Base-by-base conservation (phyloP, 331 rosid genomes). In the Telfairia occidentalis region DNA sequence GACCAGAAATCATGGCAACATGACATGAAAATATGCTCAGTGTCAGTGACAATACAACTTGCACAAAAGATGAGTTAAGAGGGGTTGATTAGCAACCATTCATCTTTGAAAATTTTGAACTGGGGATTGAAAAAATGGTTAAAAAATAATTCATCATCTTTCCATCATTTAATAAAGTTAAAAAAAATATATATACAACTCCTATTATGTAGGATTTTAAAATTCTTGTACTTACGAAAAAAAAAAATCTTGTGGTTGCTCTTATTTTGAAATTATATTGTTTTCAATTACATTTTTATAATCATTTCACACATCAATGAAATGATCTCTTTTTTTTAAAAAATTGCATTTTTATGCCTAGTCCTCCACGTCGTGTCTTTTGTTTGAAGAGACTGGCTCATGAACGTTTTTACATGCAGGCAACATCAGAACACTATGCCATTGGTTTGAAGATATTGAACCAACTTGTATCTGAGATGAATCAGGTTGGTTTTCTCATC, bases 391-490 rank as follows among this genome's bases (percentile, higher is more conserved):
- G 40, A 60, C 42, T 78, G 46, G 73, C 81, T 78, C 71, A 83
- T 69, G 34, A 19, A 58, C 42, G 30, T 75, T 78, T 78, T 28
- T 79, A 81, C 78, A 49, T 35, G 76, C 88, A 95, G 97, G 97
- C 96, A 60, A 85, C 97, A 0, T 89, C 97, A 5, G 99, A 92
- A 73, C 99, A 90, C 84, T 95, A 85, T 85, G 92, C 93, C 67
- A 95, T 95, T 77, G 99, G 97, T 76, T 85, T 95, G 89, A 95
- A 89, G 96, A 92, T 95, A 78, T 83, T 95, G 53, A 95, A 90
- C 83, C 99, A 95, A 83, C 96, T 95, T 76, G 91, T 92, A 73
- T 90, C 97, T 75, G 99, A 95, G 91, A 92, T 95, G 96, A 95
- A 92, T 85, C 97, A 92, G 99, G 99, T 95, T 74, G 43, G 85